phyloP scores from a whole-genome alignment of 75 land plant genomes.

The Adiantum capillusveneris region DNA sequence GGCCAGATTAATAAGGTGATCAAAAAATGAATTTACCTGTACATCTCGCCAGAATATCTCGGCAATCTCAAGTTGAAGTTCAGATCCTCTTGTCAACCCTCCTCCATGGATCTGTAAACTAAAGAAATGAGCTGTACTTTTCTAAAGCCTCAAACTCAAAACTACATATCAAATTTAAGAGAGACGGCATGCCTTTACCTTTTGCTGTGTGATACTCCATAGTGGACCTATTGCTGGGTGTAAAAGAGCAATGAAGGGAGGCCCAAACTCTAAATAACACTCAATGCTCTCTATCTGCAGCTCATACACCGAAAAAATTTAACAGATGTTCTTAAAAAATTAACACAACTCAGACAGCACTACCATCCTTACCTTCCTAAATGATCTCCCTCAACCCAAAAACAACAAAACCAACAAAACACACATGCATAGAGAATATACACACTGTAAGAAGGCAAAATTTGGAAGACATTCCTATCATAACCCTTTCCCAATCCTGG shows the following conservation, averaged over 20 bases:
- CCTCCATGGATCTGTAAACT: constrained; percentile 73
- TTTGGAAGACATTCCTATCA: no score
- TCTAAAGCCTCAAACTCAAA: neutral
- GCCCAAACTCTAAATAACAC: constrained; percentile 59
- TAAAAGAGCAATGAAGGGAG: constrained; percentile 80
- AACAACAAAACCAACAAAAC: no score
- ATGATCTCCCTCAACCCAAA: no score
- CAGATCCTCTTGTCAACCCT: constrained; percentile 72
- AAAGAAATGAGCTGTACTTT: neutral
- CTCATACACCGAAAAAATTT: neutral
- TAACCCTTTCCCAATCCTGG: no score
- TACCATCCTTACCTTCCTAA: no score
- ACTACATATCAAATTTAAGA: neutral
- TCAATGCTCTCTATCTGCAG: constrained; percentile 69
- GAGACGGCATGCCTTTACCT: constrained; percentile 39
- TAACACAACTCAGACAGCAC: no score
- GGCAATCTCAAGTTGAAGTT: constrained; percentile 83
- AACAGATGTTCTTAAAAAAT: neutral
- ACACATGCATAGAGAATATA: no score
- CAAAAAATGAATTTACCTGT: no score
- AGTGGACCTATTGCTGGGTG: constrained; percentile 97
- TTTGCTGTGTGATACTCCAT: constrained; percentile 82
- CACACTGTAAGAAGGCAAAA: no score
- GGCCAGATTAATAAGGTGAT: no score
- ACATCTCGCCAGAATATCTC: constrained; percentile 87